Evolutionary conservation across 2,329 filamentous ascomycete species (phyloP).

Genomic region (Penicillium sclerotigenum): DNA sequence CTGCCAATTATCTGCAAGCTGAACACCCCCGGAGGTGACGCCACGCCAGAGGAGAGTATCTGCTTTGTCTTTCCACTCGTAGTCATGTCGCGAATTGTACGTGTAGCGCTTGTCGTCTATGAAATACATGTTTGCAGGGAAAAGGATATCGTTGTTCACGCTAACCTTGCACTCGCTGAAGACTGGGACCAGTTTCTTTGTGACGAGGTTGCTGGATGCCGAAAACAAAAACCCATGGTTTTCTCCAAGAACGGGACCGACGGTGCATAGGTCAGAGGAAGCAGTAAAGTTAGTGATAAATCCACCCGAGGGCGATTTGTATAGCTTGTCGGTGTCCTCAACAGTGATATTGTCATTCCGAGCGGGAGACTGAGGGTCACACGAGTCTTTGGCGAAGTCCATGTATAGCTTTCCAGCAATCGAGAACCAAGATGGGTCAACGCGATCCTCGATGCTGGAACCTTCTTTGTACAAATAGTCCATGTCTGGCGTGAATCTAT

Average conservation of each 20-base stretch:
- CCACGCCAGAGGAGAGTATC: conserved; percentile 62
- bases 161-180: conserved; percentile 67
- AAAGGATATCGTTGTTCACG: conserved; percentile 67
- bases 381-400: conserved; percentile 57
- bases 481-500: conserved; percentile 46
- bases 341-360: conserved; percentile 49
- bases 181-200: conserved; percentile 55
- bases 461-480: conserved; percentile 21
- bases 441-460: conserved; percentile 10
- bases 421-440: conserved; percentile 50
- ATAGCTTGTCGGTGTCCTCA: conserved; percentile 48
- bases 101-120: conserved; percentile 57
- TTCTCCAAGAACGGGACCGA: conserved; percentile 61
- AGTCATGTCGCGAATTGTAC: conserved; percentile 55
- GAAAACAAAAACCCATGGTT: conserved; percentile 62
- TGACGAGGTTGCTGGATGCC: conserved; percentile 47
- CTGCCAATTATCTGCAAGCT: conserved; percentile 43
- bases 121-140: conserved; percentile 67
- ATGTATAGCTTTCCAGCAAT: conserved; percentile 54
- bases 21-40: conserved; percentile 60
- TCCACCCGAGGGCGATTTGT: conserved; percentile 53
- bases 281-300: conserved; percentile 62
- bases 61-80: conserved; percentile 57
- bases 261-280: conserved; percentile 62
- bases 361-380: conserved; percentile 57